phyloP scores from a whole-genome alignment of 176 grass and related monocot species.

The Carex pumila region DNA sequence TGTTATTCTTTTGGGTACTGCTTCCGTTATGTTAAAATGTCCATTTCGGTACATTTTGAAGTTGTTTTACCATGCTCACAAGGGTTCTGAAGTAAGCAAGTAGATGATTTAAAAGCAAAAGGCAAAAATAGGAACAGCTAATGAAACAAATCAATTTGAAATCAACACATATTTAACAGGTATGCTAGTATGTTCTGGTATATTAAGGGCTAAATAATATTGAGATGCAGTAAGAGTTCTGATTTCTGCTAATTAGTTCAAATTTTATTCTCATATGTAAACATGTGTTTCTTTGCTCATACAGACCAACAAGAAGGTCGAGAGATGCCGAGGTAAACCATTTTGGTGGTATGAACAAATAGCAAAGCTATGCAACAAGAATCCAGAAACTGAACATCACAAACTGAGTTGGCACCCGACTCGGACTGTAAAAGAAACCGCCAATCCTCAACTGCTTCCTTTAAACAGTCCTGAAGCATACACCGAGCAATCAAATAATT shows the following conservation, averaged over 20 bases:
- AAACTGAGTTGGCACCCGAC: neutral
- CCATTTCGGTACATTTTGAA: neutral
- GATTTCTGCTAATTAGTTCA: neutral
- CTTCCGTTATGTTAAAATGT: too few species aligned
- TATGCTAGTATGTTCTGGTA: neutral
- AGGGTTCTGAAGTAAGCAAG: neutral
- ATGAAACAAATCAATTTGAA: neutral
- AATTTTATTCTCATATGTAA: slow-evolving; percentile 6
- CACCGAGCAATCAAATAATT: slow-evolving; percentile 12
- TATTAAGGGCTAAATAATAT: neutral
- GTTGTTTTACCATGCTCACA: neutral
- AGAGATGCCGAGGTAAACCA: slow-evolving; percentile 1
- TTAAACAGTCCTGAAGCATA: neutral
- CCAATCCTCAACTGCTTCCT: neutral
- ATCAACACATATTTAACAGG: neutral
- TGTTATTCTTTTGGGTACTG: neutral
- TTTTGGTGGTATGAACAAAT: slow-evolving; percentile 11
- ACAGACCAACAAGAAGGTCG: neutral
- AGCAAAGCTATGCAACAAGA: slow-evolving; percentile 8
- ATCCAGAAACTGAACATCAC: neutral
- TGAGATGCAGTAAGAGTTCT: neutral
- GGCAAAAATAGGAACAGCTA: neutral
- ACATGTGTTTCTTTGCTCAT: neutral
- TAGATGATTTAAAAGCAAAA: neutral
- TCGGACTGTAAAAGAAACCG: neutral